Evolutionary conservation across 2,329 filamentous ascomycete species (phyloP).

Genomic region (Aspergillus niger): DNA sequence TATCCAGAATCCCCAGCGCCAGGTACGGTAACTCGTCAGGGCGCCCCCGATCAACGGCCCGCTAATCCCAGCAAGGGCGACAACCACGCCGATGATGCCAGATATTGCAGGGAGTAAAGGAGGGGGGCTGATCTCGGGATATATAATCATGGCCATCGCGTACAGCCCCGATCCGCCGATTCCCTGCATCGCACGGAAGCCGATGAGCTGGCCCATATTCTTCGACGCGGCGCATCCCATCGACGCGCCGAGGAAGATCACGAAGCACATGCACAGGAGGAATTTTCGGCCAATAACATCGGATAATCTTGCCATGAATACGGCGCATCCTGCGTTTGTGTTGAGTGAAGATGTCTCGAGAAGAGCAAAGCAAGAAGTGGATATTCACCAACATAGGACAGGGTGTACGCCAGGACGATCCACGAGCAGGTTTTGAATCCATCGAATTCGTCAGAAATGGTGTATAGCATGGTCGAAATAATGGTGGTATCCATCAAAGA

Average conservation of each 20-base stretch:
- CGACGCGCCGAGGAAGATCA: conserved; percentile 10
- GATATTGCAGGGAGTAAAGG: conserved; percentile 4
- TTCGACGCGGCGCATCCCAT: conserved; percentile 11
- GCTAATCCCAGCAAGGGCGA: conserved; percentile 8
- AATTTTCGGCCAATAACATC: conserved; percentile 6
- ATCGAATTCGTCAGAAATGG: conserved; percentile 12
- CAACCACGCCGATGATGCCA: conserved; percentile 2
- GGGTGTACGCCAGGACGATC: conserved; percentile 9
- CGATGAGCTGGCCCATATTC: conserved; percentile 11
- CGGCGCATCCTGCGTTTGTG: neutral
- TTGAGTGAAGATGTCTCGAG: neutral
- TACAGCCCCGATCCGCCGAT: conserved; percentile 7
- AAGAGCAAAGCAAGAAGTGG: neutral
- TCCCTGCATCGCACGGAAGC: conserved; percentile 7
- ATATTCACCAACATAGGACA: conserved; percentile 11
- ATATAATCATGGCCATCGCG: conserved; percentile 7
- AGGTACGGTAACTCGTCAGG: conserved; percentile 3
- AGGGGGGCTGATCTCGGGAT: conserved; percentile 3
- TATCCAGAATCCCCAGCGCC: conserved; percentile 9
- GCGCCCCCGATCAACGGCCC: conserved; percentile 8
- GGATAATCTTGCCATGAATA: conserved; percentile 7
- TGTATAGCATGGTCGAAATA: conserved; percentile 13
- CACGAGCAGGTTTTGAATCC: conserved; percentile 6
- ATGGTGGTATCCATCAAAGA: conserved; percentile 12
- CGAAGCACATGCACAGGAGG: conserved; percentile 5